These are phyloP conservation scores for Boletus tylopilopsis DNA, from an alignment of 768 basidiomycete species.

Conservation along the genomic window DNA sequence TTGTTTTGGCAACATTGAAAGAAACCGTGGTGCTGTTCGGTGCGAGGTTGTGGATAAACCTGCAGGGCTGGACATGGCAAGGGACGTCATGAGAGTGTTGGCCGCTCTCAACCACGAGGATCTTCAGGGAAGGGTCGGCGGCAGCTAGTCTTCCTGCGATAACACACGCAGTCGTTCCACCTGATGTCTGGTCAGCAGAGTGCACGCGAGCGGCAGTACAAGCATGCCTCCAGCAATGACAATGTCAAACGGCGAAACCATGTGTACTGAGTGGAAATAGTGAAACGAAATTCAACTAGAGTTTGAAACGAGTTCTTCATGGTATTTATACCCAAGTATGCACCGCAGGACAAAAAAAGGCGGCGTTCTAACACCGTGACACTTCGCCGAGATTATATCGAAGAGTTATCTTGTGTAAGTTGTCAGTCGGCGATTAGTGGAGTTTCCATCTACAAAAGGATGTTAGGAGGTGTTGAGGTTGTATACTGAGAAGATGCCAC, in stretches of 20 bases:
- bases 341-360: too few relatives aligned
- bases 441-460: too few relatives aligned
- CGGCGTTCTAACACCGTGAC: too few relatives aligned
- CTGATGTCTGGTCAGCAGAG: constrained; percentile 13
- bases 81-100: constrained; percentile 44
- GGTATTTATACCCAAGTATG: too few relatives aligned
- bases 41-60: constrained; percentile 41
- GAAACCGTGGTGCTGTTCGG: constrained; percentile 42
- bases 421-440: too few relatives aligned
- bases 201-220: too few relatives aligned
- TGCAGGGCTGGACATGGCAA: constrained; percentile 51
- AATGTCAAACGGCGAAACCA: constrained; percentile 38
- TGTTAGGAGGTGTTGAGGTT: too few relatives aligned
- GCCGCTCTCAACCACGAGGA: constrained; percentile 61
- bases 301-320: too few relatives aligned
- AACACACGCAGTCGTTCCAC: constrained; percentile 53
- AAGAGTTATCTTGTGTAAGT: too few relatives aligned
- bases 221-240: constrained; percentile 52
- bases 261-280: neutral
- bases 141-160: constrained; percentile 48
- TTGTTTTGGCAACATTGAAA: constrained; percentile 36
- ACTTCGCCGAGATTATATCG: too few relatives aligned
- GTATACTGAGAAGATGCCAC: too few relatives aligned
- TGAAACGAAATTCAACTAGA: too few relatives aligned
- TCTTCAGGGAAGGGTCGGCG: constrained; percentile 50